These are phyloP conservation scores for Saturnispora galanensis DNA, from an alignment of 805 yeast species.

Conservation along the genomic window DNA sequence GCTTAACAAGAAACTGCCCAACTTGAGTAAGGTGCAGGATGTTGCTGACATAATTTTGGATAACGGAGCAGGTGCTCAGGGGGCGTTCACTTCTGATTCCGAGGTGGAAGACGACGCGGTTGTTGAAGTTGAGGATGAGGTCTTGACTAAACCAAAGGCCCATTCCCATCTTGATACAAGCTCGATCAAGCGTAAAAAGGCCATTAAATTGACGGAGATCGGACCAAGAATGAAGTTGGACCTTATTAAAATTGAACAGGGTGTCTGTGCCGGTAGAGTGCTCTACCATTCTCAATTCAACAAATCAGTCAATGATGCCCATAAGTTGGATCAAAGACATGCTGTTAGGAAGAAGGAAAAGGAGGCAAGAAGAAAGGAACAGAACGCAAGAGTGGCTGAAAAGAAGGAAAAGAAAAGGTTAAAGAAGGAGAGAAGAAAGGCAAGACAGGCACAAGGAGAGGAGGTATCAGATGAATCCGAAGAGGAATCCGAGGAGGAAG, in stretches of 20 bases:
- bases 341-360: constrained; percentile 49
- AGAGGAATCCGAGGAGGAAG: constrained; percentile 20
- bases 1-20: constrained; percentile 58
- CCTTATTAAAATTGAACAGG: constrained; percentile 84
- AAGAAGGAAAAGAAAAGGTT: constrained; percentile 67
- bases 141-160: constrained; percentile 18
- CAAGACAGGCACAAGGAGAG: constrained; percentile 28
- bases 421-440: constrained; percentile 55
- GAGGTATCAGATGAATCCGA: constrained; percentile 25
- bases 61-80: constrained; percentile 52
- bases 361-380: constrained; percentile 65
- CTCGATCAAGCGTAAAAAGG: constrained; percentile 46
- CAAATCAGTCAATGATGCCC: constrained; percentile 54
- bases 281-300: constrained; percentile 65
- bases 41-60: constrained; percentile 78
- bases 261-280: constrained; percentile 80
- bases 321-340: constrained; percentile 58
- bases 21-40: constrained; percentile 56
- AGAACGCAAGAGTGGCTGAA: constrained; percentile 65
- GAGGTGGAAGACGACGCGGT: constrained; percentile 89
- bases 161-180: constrained; percentile 12
- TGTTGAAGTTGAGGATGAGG: constrained; percentile 42
- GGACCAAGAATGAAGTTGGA: constrained; percentile 82
- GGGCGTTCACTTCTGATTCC: constrained; percentile 70
- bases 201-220: constrained; percentile 83